These are phyloP conservation scores for Lactifluus pinguis DNA, from an alignment of 768 basidiomycete species.

Conservation along the genomic window DNA sequence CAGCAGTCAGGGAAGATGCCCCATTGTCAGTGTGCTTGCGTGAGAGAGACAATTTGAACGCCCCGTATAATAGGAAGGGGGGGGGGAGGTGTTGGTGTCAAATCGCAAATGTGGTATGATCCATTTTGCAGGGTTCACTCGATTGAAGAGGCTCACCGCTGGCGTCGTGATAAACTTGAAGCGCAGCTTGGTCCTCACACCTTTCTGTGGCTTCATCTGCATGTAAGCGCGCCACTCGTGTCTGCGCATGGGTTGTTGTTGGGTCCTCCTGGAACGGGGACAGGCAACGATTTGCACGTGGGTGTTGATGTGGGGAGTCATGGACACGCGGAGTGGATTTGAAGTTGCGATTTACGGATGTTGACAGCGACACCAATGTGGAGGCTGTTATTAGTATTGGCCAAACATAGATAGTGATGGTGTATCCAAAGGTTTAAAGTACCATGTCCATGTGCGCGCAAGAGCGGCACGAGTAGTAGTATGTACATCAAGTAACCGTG, in stretches of 20 bases:
- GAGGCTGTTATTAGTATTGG: not conserved
- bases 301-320: not conserved
- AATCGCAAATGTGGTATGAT: not conserved
- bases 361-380: not conserved
- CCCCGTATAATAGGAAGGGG: too few relatives aligned
- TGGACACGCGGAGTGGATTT: not conserved
- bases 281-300: not conserved
- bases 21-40: slow-evolving; percentile 25
- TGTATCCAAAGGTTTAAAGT: too few relatives aligned
- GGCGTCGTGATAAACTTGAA: slow-evolving; percentile 4
- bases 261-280: slow-evolving; percentile 1
- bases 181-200: slow-evolving; percentile 12
- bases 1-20: slow-evolving; percentile 14
- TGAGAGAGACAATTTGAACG: not conserved
- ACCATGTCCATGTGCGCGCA: too few relatives aligned
- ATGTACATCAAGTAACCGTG: too few relatives aligned
- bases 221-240: slow-evolving; percentile 7
- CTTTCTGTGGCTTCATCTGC: slow-evolving; percentile 8
- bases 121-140: not conserved
- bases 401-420: too few relatives aligned
- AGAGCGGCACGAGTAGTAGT: too few relatives aligned
- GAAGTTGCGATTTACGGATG: not conserved
- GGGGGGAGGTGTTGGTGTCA: not conserved
- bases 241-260: slow-evolving; percentile 7
- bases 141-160: not conserved